A percentile compares a stretch with the other conserved stretches of the same genome.
Evolutionary conservation across 225 moss, liverwort and hornwort species (phyloP).

Genomic region (Straminergon stramineum): DNA sequence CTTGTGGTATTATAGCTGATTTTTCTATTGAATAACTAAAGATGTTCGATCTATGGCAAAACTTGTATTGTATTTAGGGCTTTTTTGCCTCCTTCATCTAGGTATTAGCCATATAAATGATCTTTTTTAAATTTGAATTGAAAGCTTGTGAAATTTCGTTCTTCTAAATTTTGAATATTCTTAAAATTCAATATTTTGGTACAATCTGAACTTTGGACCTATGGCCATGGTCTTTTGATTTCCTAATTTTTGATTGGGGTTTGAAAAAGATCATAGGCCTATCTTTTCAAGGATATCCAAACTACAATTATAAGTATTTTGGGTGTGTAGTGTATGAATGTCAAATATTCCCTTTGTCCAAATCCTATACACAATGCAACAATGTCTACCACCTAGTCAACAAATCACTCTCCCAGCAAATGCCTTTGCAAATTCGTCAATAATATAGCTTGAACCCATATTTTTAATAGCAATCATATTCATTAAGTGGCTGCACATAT

Average conservation of each 20-base stretch:
- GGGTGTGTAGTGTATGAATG: not conserved
- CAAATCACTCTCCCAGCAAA: too few species aligned
- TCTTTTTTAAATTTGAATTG: not conserved
- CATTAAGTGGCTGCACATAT: too few species aligned
- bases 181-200: not conserved
- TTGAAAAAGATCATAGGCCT: rapidly evolving
- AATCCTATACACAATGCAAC: too few species aligned
- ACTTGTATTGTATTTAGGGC: not conserved
- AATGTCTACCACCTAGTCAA: too few species aligned
- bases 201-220: not conserved
- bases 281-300: not conserved
- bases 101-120: not conserved
- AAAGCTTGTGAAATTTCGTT: not conserved
- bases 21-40: not conserved
- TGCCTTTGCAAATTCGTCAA: too few species aligned
- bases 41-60: rapidly evolving
- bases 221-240: not conserved
- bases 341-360: too few species aligned
- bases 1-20: not conserved
- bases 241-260: not conserved
- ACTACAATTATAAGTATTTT: not conserved
- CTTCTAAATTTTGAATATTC: not conserved
- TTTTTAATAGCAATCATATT: too few species aligned
- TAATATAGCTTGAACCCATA: too few species aligned
- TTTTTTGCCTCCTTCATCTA: not conserved